Base-by-base conservation (phyloP, 2,329 filamentous ascomycete genomes). In the Ceratocystis eucalypticola region DNA sequence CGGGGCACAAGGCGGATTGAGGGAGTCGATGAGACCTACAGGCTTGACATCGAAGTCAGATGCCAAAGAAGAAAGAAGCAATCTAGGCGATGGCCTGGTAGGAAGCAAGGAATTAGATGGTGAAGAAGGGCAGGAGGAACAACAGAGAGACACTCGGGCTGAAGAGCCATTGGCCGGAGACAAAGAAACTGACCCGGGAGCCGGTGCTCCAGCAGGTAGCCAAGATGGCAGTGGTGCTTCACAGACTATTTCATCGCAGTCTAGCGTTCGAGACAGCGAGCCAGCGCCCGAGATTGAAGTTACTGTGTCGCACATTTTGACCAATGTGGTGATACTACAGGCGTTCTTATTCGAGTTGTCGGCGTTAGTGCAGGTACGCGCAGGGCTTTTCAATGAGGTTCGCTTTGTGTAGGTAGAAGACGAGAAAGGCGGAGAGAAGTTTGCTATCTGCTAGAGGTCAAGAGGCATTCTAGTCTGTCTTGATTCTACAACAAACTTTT, bases 291-390 rank as follows among this genome's bases (percentile, higher is more conserved):
- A 72, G 33, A 73, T 75, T 4, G 80, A 79, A 8, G 86, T 85
- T 6, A 89, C 86, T 6, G 83, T 94, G 3, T 90, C 87, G 50
- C 89, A 93, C 73, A 78, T 93, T 10, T 77, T 94, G 69, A 93
- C 89, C 5, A 94, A 93, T 73, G 84, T 88, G 50, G 83, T 93
- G 67, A 83, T 93, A 63, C 78, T 91, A 67, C 89, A 94, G 74
- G 88, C 88, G 45, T 94, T 94, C 73, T 75, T 93, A 62, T 80
- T 93, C 62, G 89, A 94, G 74, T 75, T 93, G 66, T 85, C 88
- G 1, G 87, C 88, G 30, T 75, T 92, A 71, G 80, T 91, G 67
- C 88, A 93, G 74, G 86, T 88, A 45, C 80, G 89, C 65, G 88
- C 87, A 28, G 86, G 85, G 12, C 74, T 92, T 61, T 92, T 93